phyloP scores from a whole-genome alignment of 345 rosid genomes.

The Gossypium ekmanianum region DNA sequence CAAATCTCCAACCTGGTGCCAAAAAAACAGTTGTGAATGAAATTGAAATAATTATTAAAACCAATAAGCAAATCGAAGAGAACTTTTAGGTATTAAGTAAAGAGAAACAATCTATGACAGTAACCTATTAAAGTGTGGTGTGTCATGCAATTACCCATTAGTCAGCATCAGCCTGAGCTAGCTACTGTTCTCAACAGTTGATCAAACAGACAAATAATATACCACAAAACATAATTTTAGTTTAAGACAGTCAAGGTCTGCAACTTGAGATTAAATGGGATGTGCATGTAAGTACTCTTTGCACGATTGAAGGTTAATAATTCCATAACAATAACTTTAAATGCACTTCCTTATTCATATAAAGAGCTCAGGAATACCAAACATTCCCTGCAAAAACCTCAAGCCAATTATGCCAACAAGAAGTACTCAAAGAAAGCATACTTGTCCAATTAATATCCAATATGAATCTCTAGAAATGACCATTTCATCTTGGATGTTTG shows the following conservation, averaged over 20 bases:
- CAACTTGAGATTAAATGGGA: constrained; percentile 1
- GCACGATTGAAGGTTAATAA: constrained; percentile 3
- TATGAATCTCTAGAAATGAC: not conserved
- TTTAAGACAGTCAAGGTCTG: not conserved
- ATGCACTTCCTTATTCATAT: not conserved
- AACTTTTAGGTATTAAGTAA: not conserved
- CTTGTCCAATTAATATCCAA: not conserved
- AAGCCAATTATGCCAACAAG: not conserved
- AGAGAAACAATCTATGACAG: not conserved
- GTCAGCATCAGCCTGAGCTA: not conserved
- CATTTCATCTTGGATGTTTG: not conserved
- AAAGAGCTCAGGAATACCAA: not conserved
- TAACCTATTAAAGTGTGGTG: not conserved
- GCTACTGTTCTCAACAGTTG: not conserved
- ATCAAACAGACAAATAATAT: not conserved
- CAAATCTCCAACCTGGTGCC: constrained; percentile 62
- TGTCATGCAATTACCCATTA: not conserved
- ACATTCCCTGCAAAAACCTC: not conserved
- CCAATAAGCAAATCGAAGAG: not conserved
- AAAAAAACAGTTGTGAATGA: not conserved
- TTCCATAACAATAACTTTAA: not conserved
- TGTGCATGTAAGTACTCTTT: not conserved
- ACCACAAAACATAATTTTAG: constrained; percentile 1
- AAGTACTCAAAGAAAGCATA: not conserved
- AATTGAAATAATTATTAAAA: constrained; percentile 2